A percentile compares a stretch with the other conserved stretches of the same genome.
Evolutionary conservation across 139 green algal species (phyloP).

Genomic region (Bryopsis sp.): DNA sequence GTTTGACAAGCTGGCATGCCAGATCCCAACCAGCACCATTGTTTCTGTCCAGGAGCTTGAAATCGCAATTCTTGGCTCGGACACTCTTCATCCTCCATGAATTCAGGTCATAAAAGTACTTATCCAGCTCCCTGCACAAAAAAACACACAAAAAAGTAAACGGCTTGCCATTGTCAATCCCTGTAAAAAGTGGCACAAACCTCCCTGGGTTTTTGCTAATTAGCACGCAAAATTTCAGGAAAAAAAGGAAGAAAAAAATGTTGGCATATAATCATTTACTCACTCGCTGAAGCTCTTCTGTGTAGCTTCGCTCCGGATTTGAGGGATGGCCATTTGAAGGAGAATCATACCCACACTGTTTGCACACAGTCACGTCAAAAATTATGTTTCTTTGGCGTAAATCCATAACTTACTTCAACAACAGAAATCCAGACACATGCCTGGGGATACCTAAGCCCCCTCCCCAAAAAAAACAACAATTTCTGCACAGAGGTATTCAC

Average conservation of each 20-base stretch:
- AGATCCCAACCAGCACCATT: constrained; percentile 72
- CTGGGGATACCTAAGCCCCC: no score
- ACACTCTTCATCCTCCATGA: constrained; percentile 24
- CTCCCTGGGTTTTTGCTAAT: no score
- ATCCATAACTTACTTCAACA: no score
- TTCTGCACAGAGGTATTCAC: no score
- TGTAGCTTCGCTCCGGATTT: constrained; percentile 48
- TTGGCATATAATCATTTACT: no score
- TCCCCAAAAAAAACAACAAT: no score
- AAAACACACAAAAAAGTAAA: neutral
- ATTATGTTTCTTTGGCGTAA: neutral
- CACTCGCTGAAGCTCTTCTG: constrained; percentile 32
- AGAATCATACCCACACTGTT: constrained; percentile 24
- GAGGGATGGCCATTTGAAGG: constrained; percentile 51
- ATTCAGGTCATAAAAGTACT: constrained; percentile 42
- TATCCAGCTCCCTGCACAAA: constrained; percentile 34
- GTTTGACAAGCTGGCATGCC: constrained; percentile 51
- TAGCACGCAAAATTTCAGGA: no score
- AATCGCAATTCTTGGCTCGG: constrained; percentile 40
- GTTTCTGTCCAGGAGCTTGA: constrained; percentile 61
- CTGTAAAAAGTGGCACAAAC: no score
- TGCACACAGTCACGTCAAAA: neutral
- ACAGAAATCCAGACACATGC: no score
- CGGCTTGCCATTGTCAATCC: neutral
- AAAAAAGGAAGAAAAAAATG: no score